A percentile compares a stretch with the other conserved stretches of the same genome.
Conservation (phyloP, 768 basidiomycete species). For the Mycena albidolilacea region DNA sequence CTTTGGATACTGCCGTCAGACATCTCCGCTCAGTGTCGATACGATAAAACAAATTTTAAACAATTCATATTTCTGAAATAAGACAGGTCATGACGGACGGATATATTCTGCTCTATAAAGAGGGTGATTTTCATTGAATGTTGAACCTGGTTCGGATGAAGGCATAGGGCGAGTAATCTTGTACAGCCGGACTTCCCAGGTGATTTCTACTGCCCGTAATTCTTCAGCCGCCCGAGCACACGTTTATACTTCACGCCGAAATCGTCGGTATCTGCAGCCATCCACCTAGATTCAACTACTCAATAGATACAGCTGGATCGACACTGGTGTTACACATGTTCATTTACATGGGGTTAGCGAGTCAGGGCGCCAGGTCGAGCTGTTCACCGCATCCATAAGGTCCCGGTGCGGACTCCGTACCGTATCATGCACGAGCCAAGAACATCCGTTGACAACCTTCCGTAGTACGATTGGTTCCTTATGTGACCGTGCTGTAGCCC, state of each 20-base stretch:
- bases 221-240: not conserved
- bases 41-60: not conserved
- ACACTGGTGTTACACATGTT: not conserved
- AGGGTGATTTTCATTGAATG: not conserved
- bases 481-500: too few relatives aligned
- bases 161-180: not conserved
- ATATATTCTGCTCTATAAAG: not conserved
- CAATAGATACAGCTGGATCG: not conserved
- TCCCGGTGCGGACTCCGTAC: too few relatives aligned
- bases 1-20: not conserved
- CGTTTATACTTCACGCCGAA: not conserved
- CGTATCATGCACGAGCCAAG: too few relatives aligned
- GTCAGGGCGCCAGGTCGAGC: not conserved
- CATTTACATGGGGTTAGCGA: not conserved
- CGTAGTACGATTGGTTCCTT: too few relatives aligned
- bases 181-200: not conserved
- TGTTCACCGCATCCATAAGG: not conserved
- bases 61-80: not conserved
- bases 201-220: not conserved
- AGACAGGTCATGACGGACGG: not conserved
- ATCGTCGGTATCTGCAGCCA: not conserved
- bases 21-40: conserved; percentile 5
- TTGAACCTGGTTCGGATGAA: conserved; percentile 4
- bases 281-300: conserved; percentile 1
- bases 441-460: too few relatives aligned